A percentile compares a stretch with the other conserved stretches of the same genome.
Evolutionary conservation across 495 filamentous ascomycete genomes (phyloP).

Genomic region (Achaetomiella virescens): DNA sequence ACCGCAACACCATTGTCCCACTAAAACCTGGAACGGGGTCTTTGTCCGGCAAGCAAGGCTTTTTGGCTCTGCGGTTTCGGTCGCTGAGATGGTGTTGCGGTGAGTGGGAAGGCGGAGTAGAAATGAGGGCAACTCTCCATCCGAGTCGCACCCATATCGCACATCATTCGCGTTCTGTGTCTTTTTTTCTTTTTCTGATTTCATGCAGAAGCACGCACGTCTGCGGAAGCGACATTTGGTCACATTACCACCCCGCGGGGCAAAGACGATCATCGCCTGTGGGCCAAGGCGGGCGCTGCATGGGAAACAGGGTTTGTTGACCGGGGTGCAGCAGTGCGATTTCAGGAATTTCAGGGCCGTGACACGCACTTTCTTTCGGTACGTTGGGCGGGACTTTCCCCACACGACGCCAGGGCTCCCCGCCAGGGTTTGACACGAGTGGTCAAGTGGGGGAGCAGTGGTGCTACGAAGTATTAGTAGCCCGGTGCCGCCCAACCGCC

Average conservation of each 20-base stretch:
- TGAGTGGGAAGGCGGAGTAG: background rate
- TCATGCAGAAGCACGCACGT: background rate
- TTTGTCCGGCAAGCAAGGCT: background rate
- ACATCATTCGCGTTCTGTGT: no score
- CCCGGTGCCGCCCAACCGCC: conserved; percentile 8
- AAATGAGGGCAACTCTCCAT: no score
- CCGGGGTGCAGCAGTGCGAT: background rate
- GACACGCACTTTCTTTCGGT: background rate
- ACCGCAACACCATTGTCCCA: background rate
- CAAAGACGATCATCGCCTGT: background rate
- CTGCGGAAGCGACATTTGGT: no score
- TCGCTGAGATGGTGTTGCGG: background rate
- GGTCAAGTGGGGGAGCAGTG: background rate
- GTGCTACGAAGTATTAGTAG: conserved; percentile 9
- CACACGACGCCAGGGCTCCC: background rate
- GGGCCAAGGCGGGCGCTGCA: conserved; percentile 3
- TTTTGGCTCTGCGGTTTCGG: no score
- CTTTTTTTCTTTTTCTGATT: no score
- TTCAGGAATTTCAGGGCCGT: no score
- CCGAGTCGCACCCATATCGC: no score
- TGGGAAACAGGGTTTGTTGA: conserved; percentile 2
- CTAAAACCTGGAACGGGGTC: background rate
- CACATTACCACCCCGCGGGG: background rate
- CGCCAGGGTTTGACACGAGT: background rate
- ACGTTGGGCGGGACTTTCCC: background rate